Evolutionary conservation across 192 early-diverging fungal genomes (phyloP).

Genomic region (Backusella mclennaniae): DNA sequence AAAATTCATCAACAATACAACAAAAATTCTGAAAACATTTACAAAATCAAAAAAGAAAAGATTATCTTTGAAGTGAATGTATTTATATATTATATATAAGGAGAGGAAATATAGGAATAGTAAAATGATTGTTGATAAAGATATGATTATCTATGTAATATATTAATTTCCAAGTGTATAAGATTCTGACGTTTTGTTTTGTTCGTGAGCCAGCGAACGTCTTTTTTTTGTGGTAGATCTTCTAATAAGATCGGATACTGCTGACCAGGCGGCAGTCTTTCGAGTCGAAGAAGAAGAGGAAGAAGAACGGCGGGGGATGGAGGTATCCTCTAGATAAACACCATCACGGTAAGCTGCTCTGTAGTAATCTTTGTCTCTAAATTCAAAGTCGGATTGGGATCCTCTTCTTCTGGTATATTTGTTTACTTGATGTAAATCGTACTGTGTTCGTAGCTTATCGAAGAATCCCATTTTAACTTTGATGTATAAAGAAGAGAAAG

Average conservation of each 20-base stretch:
- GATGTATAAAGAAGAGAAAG: background rate
- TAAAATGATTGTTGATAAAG: background rate
- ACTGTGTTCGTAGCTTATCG: constrained; percentile 21
- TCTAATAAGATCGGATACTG: constrained; percentile 1
- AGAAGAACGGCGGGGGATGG: constrained; percentile 1
- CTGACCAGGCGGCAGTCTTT: background rate
- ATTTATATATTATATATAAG: background rate
- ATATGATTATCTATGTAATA: background rate
- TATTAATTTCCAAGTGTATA: background rate
- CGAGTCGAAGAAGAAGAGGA: constrained; percentile 4
- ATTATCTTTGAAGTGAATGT: background rate
- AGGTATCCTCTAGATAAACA: constrained; percentile 15
- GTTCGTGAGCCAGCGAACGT: constrained; percentile 7
- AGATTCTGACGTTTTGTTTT: constrained; percentile 11
- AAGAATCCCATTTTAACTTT: constrained; percentile 26
- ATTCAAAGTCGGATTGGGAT: constrained; percentile 17
- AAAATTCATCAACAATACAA: background rate
- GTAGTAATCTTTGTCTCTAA: constrained; percentile 17
- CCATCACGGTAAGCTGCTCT: constrained; percentile 12
- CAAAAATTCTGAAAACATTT: background rate
- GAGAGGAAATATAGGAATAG: background rate
- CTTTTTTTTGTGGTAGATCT: constrained; percentile 1
- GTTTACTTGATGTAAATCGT: constrained; percentile 16
- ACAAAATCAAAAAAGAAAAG: background rate
- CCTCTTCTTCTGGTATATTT: constrained; percentile 24